Conservation (phyloP, 768 basidiomycete genomes). For the Lentinula detonsa region DNA sequence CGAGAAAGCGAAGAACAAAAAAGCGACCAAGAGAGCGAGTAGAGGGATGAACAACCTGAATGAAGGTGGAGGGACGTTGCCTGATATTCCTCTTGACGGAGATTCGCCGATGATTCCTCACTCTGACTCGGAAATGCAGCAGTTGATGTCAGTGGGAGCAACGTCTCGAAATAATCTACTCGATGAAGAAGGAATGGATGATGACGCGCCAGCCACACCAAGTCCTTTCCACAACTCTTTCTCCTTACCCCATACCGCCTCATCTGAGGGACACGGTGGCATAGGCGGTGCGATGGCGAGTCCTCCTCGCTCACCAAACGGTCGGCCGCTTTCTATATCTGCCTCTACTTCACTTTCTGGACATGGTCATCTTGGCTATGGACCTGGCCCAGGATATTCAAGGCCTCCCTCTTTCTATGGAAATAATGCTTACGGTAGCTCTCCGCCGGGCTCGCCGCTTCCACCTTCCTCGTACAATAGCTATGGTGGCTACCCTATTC, state of each 20-base stretch:
- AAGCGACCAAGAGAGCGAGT: neutral
- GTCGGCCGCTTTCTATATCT: neutral
- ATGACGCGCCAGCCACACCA: neutral
- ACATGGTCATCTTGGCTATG: neutral
- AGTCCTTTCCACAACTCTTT: neutral
- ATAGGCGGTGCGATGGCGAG: neutral
- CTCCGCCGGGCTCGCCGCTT: neutral
- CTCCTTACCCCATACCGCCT: neutral
- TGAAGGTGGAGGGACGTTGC: conserved; percentile 1
- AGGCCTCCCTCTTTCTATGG: neutral
- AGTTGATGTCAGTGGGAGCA: neutral
- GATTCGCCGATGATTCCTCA: neutral
- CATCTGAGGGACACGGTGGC: neutral
- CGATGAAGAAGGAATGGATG: conserved; percentile 5
- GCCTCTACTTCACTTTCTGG: neutral
- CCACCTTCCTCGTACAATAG: neutral
- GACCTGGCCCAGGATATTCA: neutral
- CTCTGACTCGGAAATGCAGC: neutral
- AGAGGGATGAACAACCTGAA: neutral
- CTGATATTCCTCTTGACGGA: neutral
- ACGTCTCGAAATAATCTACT: neutral
- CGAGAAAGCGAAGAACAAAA: neutral
- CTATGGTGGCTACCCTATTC: neutral
- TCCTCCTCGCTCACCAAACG: neutral
- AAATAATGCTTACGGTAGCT: neutral